phyloP scores from a whole-genome alignment of 805 yeast genomes.

The Trichomonascus vanleenenianus region DNA sequence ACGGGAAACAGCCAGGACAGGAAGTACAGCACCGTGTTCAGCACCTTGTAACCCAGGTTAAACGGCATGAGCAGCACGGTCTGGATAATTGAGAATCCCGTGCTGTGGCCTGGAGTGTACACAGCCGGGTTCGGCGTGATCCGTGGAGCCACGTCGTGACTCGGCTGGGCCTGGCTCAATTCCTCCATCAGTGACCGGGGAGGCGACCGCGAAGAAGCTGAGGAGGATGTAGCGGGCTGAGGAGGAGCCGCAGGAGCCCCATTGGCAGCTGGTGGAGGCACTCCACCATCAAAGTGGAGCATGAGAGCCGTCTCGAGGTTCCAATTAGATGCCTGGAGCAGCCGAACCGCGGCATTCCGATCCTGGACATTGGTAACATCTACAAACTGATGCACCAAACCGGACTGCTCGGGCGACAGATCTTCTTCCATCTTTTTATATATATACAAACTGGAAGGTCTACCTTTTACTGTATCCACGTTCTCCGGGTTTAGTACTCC shows the following conservation, averaged over 20 bases:
- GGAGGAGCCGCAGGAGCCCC: slow-evolving; percentile 1
- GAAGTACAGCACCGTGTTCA: slow-evolving; percentile 22
- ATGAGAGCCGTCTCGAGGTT: slow-evolving; percentile 29
- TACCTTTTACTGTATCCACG: no score
- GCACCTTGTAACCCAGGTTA: slow-evolving; percentile 25
- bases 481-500: no score
- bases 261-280: background rate
- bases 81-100: slow-evolving; percentile 24
- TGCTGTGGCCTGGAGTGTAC: slow-evolving; percentile 11
- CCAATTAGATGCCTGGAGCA: slow-evolving; percentile 32
- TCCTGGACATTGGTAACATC: slow-evolving; percentile 27
- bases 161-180: slow-evolving; percentile 17
- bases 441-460: no score
- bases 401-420: slow-evolving; percentile 11
- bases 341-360: slow-evolving; percentile 21
- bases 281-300: slow-evolving; percentile 15
- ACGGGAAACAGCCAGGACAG: slow-evolving; percentile 31
- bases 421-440: slow-evolving; percentile 27
- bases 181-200: slow-evolving; percentile 23
- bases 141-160: slow-evolving; percentile 26
- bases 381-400: slow-evolving; percentile 23
- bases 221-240: slow-evolving; percentile 4
- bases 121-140: slow-evolving; percentile 21
- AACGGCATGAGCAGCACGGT: slow-evolving; percentile 30
- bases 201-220: background rate